Evolutionary conservation across 2,329 filamentous ascomycete species (phyloP).

Genomic region (Phialophora macrospora): DNA sequence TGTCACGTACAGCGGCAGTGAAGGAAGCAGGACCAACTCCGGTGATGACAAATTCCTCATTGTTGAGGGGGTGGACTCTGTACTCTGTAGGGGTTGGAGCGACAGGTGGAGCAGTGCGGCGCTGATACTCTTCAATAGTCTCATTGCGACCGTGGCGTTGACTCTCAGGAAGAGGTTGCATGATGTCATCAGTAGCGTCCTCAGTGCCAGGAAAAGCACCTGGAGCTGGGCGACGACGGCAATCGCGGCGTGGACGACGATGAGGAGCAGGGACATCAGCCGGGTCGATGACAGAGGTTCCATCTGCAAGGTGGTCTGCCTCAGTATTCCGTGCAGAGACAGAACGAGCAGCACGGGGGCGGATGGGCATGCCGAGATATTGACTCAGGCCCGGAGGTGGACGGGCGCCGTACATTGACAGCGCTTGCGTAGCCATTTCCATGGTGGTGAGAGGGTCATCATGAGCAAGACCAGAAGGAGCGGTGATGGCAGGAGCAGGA

Average conservation of each 20-base stretch:
- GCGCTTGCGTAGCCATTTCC: slow-evolving; percentile 3
- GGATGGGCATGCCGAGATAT: slow-evolving; percentile 4
- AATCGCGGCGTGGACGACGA: not conserved
- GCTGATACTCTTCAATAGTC: not conserved
- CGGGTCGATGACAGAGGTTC: not conserved
- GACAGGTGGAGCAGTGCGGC: not conserved
- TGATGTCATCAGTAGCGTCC: not conserved
- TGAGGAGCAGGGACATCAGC: not conserved
- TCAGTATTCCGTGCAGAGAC: not conserved
- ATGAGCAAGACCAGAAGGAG: not conserved
- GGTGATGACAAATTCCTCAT: not conserved
- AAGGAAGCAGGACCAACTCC: not conserved
- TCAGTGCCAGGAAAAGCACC: not conserved
- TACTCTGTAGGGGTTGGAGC: not conserved
- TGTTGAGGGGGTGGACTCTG: not conserved
- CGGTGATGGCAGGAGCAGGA: not conserved
- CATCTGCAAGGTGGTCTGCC: not conserved
- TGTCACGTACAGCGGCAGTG: not conserved
- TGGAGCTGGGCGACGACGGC: not conserved
- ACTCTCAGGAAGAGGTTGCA: not conserved
- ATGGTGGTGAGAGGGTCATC: slow-evolving; percentile 1
- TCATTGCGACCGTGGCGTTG: not conserved
- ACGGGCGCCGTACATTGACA: not conserved
- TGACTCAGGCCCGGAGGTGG: not conserved
- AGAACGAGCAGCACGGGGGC: not conserved